Evolutionary conservation across 208 protist genomes (phyloP), one percentile per base, ranked within the genome.

Genomic region (Acanthamoeba healyi): DNA sequence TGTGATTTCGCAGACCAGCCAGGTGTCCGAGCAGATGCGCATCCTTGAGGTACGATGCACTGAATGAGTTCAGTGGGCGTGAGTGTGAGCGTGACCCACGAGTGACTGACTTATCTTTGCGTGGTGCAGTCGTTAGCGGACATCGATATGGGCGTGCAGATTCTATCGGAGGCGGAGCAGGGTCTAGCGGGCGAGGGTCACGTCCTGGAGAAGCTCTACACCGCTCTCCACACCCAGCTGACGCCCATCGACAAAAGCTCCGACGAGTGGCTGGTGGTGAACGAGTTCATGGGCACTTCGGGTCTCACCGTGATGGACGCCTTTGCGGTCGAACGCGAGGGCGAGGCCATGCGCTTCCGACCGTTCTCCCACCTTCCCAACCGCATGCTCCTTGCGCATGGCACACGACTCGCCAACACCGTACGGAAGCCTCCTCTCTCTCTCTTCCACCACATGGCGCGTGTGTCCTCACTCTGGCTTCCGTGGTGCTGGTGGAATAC

Each of bases 121-220:
- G n/a, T n/a, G n/a, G n/a, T n/a, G n/a, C n/a, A 51, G 72, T 81
- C 72, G 34, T 49, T 81, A 15, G 72, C 34, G 29, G 72, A 81
- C 34, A 81, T 81, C 34, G 72, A 40, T 15, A 36, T 81, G 19
- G 72, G 72, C 10, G 38, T 81, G 34, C 72, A 81, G 40, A 40
- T 81, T 9, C 72, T 81, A 5, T 22, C 72, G 12, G 34, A 51
- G 40, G 22, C 10, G 34, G 22, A 81, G 26, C 34, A 81, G 24
- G 12, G 22, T 7, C 14, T 46, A 15, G 40, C 72, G 7, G 40
- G 7, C 9, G 14, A 40, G 38, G 72, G 40, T 9, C 38, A 81
- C 15, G 40, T 51, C 22, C 34, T 81, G 72, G 38, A 81, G 40
- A 40, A 29, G 72, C 40, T 81, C 34, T 81, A 81, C 40, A 15